Evolutionary conservation across 139 green algal species (phyloP).

Genomic region (Gonium pectorale): DNA sequence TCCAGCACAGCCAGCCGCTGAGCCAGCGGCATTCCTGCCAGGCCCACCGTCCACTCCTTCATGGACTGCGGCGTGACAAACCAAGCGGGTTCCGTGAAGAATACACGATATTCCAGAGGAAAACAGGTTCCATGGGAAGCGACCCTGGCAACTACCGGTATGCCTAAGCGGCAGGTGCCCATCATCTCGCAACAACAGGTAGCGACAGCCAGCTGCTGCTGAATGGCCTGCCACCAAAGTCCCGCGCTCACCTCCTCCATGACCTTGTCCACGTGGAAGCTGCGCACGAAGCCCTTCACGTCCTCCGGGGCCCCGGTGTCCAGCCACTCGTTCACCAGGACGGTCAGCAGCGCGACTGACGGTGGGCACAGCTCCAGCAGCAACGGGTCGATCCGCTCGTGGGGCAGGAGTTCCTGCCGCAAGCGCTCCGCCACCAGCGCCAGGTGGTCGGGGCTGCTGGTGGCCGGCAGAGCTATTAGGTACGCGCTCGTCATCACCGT

Average conservation of each 20-base stretch:
- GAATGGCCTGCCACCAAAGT: background rate
- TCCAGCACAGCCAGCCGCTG: conserved; percentile 1
- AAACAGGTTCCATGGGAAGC: background rate
- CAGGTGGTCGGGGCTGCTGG: background rate
- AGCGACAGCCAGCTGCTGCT: background rate
- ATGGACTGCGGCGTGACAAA: background rate
- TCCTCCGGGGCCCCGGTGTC: background rate
- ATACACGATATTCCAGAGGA: too few relatives aligned
- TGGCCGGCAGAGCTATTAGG: background rate
- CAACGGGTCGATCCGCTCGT: background rate
- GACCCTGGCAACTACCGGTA: background rate
- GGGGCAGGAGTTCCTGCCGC: background rate
- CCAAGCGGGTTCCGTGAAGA: background rate
- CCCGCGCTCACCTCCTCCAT: conserved; percentile 8
- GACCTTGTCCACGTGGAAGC: background rate
- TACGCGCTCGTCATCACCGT: background rate
- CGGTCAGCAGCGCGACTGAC: background rate
- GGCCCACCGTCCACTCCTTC: conserved; percentile 1
- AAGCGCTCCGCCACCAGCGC: background rate
- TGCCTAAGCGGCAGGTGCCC: background rate
- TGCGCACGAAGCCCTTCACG: conserved; percentile 13
- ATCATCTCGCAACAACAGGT: background rate
- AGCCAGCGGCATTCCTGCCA: background rate
- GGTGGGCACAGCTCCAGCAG: conserved; percentile 17
- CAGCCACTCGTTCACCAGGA: background rate